Conservation (phyloP, 352 stramenopile genomes). For the Globisporangium cystogenes region DNA sequence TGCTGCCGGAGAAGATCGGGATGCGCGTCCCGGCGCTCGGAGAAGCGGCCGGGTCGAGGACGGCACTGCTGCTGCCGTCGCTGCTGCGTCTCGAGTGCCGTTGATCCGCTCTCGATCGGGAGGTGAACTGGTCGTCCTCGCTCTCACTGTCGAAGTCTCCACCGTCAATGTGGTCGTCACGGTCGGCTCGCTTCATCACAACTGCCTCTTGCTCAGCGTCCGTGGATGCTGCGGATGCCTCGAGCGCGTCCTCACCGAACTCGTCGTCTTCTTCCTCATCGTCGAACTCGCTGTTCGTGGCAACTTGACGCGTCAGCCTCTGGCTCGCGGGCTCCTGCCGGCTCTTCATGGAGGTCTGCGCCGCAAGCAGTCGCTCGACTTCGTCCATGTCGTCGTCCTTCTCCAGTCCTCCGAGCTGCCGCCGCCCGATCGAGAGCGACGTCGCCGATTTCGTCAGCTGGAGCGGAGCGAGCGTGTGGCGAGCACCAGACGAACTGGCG, state of each 20-base stretch:
- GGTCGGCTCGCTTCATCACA: neutral
- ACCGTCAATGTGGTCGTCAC: conserved; percentile 9
- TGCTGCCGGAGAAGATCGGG: conserved; percentile 17
- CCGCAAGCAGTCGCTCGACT: conserved; percentile 17
- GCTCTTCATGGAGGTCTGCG: conserved; percentile 12
- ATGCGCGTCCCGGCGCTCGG: conserved; percentile 14
- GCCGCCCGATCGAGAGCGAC: neutral
- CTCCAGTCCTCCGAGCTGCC: conserved; percentile 6
- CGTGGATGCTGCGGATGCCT: conserved; percentile 1
- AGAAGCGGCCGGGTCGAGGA: conserved; percentile 1
- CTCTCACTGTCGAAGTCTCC: conserved; percentile 10
- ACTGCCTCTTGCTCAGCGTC: neutral
- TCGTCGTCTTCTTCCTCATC: conserved; percentile 11
- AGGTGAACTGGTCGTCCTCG: no score
- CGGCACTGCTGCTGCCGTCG: neutral
- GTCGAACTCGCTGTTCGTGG: neutral
- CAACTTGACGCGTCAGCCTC: neutral
- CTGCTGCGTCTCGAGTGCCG: neutral
- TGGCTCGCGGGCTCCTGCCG: conserved; percentile 13
- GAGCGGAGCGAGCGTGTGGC: neutral
- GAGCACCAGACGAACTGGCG: neutral
- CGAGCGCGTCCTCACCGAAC: conserved; percentile 16
- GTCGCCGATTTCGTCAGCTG: neutral
- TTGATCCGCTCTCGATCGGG: no score
- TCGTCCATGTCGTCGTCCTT: conserved; percentile 33